Evolutionary conservation across 345 rosid genomes (phyloP).

Genomic region (Ceriops zippeliana): DNA sequence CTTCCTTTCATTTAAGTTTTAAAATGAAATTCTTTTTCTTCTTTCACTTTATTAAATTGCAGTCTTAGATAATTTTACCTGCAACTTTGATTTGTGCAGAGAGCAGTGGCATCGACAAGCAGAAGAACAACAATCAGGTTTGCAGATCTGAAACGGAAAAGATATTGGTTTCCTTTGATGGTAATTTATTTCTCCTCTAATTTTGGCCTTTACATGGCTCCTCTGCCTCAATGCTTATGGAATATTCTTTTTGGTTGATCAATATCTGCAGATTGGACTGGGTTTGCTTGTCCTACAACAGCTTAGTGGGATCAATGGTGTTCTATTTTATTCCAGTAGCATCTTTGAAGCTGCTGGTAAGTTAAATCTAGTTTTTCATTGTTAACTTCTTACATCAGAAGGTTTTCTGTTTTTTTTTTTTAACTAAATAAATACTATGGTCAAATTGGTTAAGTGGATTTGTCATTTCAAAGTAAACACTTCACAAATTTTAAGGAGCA

Average conservation of each 20-base stretch:
- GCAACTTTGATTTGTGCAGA: constrained; percentile 45
- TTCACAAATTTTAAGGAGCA: background rate
- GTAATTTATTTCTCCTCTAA: constrained; percentile 32
- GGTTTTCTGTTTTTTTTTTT: background rate
- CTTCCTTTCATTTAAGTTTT: background rate
- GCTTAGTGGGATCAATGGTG: constrained; percentile 83
- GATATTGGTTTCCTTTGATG: constrained; percentile 93
- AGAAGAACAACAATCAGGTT: constrained; percentile 69
- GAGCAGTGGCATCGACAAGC: constrained; percentile 74
- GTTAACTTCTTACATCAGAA: background rate
- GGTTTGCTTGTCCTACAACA: constrained; percentile 90
- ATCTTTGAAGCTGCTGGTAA: constrained; percentile 87
- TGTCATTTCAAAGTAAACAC: background rate
- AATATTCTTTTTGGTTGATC: constrained; percentile 3
- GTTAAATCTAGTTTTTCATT: constrained; percentile 17
- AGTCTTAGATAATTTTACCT: constrained; percentile 8
- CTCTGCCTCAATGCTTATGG: background rate
- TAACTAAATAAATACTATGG: background rate
- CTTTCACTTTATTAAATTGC: background rate
- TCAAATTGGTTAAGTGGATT: background rate
- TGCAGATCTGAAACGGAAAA: constrained; percentile 82
- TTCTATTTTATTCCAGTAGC: constrained; percentile 78
- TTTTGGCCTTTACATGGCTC: background rate
- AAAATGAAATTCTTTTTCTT: background rate
- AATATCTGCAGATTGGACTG: constrained; percentile 68